These are phyloP conservation scores for Silene coronaria DNA, from an alignment of 179 eudicot species.

Conservation along the genomic window DNA sequence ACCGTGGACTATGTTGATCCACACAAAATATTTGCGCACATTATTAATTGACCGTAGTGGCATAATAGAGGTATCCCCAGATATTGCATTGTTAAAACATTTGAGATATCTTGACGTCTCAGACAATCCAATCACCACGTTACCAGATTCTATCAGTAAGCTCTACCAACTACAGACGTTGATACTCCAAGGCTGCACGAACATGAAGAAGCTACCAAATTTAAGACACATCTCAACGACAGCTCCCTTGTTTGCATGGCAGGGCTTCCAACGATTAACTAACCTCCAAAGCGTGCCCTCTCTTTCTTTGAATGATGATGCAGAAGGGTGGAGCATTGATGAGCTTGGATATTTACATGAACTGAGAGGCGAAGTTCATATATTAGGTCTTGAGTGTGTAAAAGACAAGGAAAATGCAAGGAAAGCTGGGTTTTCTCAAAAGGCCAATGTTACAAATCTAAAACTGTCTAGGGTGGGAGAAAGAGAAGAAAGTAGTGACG, in stretches of 20 bases:
- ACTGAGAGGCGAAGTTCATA: background rate
- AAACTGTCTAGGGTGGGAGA: background rate
- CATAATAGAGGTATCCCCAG: constrained; percentile 4
- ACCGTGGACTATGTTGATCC: background rate
- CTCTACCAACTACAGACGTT: constrained; percentile 22
- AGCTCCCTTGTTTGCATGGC: background rate
- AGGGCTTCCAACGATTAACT: constrained; percentile 7
- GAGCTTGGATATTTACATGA: constrained; percentile 7
- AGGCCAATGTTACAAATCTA: background rate
- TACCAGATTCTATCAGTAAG: constrained; percentile 8
- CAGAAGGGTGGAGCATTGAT: constrained; percentile 16
- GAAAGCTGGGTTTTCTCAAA: background rate
- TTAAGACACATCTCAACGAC: constrained; percentile 15
- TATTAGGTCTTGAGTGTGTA: constrained; percentile 14
- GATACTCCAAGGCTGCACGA: background rate
- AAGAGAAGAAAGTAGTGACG: background rate
- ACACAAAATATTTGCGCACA: constrained; percentile 2
- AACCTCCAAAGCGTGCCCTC: constrained; percentile 7
- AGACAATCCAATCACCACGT: background rate
- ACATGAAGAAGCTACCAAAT: constrained; percentile 8
- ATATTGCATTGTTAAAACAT: constrained; percentile 3
- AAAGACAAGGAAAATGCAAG: constrained; percentile 6
- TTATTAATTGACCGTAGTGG: background rate
- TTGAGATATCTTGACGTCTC: constrained; percentile 20
- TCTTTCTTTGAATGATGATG: background rate